phyloP scores from a whole-genome alignment of 345 rosid species.

The Noccaea caerulescens region DNA sequence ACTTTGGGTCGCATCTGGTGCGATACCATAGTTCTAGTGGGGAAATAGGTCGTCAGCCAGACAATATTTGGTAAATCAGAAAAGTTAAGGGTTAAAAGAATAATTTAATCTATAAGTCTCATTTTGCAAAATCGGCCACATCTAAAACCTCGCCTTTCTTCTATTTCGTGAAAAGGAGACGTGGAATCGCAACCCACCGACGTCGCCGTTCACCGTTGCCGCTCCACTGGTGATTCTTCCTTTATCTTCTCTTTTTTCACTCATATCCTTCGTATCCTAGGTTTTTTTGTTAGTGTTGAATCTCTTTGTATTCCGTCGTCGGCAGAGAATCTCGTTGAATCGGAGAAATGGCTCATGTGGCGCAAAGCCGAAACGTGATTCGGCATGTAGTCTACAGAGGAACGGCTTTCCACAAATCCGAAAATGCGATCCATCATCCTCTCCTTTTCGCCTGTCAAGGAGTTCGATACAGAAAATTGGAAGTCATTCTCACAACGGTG shows the following conservation, averaged over 20 bases:
- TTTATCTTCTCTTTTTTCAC: neutral
- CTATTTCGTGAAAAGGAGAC: slow-evolving; percentile 16
- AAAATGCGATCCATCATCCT: slow-evolving; percentile 59
- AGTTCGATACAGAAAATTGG: slow-evolving; percentile 73
- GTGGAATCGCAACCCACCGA: slow-evolving; percentile 17
- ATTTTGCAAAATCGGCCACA: neutral
- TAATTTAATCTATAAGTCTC: neutral
- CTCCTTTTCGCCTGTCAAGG: slow-evolving; percentile 78
- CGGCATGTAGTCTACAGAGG: slow-evolving; percentile 37
- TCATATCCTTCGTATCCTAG: neutral
- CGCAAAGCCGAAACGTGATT: slow-evolving; percentile 42
- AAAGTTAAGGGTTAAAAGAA: neutral
- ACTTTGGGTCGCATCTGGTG: too few relatives aligned
- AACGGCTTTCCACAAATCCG: slow-evolving; percentile 43
- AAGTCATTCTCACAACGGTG: slow-evolving; percentile 92
- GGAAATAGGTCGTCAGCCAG: too few relatives aligned
- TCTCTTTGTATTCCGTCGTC: neutral
- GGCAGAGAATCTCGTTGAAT: slow-evolving; percentile 16
- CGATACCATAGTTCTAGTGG: too few relatives aligned
- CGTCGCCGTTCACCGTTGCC: slow-evolving; percentile 25
- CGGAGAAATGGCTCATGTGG: slow-evolving; percentile 34
- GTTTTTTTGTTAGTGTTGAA: neutral
- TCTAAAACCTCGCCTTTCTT: slow-evolving; percentile 30
- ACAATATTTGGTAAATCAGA: neutral
- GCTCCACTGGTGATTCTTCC: slow-evolving; percentile 5